phyloP scores from a whole-genome alignment of 148 eudicot species.

The Camellia japonica region DNA sequence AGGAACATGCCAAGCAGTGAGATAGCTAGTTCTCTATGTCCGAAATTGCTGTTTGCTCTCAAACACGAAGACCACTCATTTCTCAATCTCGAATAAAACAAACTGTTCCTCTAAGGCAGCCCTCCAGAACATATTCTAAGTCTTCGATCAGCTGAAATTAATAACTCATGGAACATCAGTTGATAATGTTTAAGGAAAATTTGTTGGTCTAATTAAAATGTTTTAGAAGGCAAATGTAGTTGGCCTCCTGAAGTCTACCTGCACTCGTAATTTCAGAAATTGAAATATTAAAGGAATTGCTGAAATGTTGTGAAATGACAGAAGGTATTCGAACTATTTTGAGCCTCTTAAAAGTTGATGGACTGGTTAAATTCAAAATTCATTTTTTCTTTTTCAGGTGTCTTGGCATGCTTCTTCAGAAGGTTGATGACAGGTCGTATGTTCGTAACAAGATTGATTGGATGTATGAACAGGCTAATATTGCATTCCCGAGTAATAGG shows the following conservation, averaged over 20 bases:
- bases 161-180: too few relatives aligned
- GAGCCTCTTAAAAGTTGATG: not conserved
- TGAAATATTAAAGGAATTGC: not conserved
- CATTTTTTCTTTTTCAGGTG: constrained; percentile 48
- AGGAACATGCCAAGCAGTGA: too few relatives aligned
- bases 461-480: constrained; percentile 81
- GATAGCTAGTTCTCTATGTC: too few relatives aligned
- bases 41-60: too few relatives aligned
- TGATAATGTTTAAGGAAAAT: not conserved
- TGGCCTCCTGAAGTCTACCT: not conserved
- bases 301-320: not conserved
- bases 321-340: not conserved
- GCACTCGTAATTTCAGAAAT: not conserved
- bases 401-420: constrained; percentile 89
- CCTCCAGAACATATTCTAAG: too few relatives aligned
- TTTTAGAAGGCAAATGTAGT: not conserved
- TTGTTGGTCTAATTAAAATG: not conserved
- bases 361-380: not conserved
- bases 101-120: too few relatives aligned
- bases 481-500: constrained; percentile 77
- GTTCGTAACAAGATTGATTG: constrained; percentile 84
- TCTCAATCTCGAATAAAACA: too few relatives aligned
- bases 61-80: too few relatives aligned
- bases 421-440: constrained; percentile 78
- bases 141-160: too few relatives aligned